Base-by-base conservation (phyloP, 179 eudicot genomes). In the Silene vulgaris region DNA sequence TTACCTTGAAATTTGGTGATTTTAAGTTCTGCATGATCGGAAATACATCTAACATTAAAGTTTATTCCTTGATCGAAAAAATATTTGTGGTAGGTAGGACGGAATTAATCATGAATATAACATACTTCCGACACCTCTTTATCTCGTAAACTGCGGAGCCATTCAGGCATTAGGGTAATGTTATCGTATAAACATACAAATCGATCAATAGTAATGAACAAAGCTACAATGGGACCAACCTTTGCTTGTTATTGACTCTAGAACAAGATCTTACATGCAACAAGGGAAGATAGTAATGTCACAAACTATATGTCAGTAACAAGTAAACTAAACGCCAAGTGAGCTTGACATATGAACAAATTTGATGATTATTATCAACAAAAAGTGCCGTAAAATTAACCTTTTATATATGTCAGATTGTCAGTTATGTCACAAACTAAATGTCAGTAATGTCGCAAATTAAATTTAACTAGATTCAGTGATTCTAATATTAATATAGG, bases 1-100 rank as follows among this genome's bases (percentile, higher is more conserved):
- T 84, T 72, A 89, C 96, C 78, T 78, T 81, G 80, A 88, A 87
- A 79, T 89, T 82, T 26, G 96, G 91, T 2, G 90, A 87, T 70
- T 84, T 77, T 29, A 89, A 88, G 16, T 86, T 52, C 90, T 87
- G 80, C 75, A 65, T 4, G 0, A 29, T 62, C 74, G 8, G 28
- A 13, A 8, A 2, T 60, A 19, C 12, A 20, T 8, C 12, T 5
- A 19, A 60, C 12, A 16, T 59, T 6, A 60, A 19, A 4, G 2
- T 17, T 19, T 19, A 17, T 17, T 64, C 40, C 68, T 26, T 13
- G 14, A 28, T 28, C 4, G 68, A 12, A 64, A 26, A 26, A 2
- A 28, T 11, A 0, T 28, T 8, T 8, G 26, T 20, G 0, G 30
- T 61, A 0, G 30, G 1, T 61, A 61, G 16, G 21, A 61, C 0